phyloP scores from a whole-genome alignment of 345 rosid species.

The Salix purpurea region DNA sequence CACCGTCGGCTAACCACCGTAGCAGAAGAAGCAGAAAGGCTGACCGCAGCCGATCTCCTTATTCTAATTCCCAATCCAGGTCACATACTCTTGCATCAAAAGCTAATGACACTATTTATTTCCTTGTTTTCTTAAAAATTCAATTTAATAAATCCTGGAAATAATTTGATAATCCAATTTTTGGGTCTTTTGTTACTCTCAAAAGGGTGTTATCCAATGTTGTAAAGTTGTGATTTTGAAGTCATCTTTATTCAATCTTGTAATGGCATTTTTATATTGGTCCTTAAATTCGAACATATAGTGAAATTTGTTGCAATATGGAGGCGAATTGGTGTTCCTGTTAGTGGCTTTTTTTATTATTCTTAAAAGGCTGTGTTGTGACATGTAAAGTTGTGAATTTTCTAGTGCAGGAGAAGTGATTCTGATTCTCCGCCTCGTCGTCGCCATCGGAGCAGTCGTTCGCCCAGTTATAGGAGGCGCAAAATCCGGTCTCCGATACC shows the following conservation, averaged over 20 bases:
- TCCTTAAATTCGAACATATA: background rate
- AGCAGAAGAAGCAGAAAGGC: slow-evolving; percentile 45
- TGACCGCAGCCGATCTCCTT: slow-evolving; percentile 38
- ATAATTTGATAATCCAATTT: background rate
- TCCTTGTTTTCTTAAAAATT: background rate
- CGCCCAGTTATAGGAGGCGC: slow-evolving; percentile 49
- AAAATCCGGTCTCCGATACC: slow-evolving; percentile 59
- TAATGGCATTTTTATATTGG: background rate
- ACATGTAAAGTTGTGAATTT: background rate
- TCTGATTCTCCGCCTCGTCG: slow-evolving; percentile 29
- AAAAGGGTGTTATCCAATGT: background rate
- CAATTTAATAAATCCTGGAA: background rate
- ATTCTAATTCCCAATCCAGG: slow-evolving; percentile 34
- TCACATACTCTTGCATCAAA: background rate
- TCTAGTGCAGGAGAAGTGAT: slow-evolving; percentile 38
- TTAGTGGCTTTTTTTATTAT: background rate
- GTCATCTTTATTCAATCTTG: background rate
- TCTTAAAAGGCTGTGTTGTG: background rate
- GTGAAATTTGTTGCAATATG: background rate
- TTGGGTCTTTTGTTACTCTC: background rate
- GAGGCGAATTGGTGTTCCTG: background rate
- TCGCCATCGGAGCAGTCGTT: slow-evolving; percentile 36
- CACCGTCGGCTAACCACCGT: slow-evolving; percentile 34
- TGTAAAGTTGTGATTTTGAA: background rate
- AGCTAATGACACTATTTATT: background rate